Evolutionary conservation across 768 basidiomycete genomes (phyloP).

Genomic region (Boletus rubroflammeus): DNA sequence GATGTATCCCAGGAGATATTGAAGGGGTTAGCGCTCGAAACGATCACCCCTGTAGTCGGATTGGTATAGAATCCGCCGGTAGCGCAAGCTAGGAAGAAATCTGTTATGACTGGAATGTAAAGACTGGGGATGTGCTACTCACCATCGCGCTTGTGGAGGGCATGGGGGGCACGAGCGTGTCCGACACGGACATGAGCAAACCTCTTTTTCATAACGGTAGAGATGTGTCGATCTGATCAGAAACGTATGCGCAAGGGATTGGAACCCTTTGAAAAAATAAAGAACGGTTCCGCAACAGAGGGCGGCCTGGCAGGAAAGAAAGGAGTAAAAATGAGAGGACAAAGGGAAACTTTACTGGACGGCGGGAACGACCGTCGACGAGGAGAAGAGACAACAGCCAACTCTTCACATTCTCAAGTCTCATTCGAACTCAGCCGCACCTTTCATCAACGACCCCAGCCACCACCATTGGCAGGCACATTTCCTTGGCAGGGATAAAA

Average conservation of each 20-base stretch:
- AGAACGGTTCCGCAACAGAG: slow-evolving; percentile 28
- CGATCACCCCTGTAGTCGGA: slow-evolving; percentile 44
- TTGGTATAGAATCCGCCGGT: slow-evolving; percentile 60
- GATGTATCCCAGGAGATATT: slow-evolving; percentile 62
- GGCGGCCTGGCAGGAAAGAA: slow-evolving; percentile 21
- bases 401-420: not conserved
- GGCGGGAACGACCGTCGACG: slow-evolving; percentile 9
- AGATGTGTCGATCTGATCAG: slow-evolving; percentile 6
- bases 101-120: not conserved
- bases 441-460: slow-evolving; percentile 4
- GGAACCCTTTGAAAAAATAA: slow-evolving; percentile 15
- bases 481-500: slow-evolving; percentile 1
- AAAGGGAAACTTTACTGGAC: not conserved
- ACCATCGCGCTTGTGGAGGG: slow-evolving; percentile 26
- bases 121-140: not conserved
- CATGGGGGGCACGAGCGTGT: slow-evolving; percentile 13
- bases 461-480: slow-evolving; percentile 7
- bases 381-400: slow-evolving; percentile 4
- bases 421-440: slow-evolving; percentile 27
- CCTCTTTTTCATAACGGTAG: slow-evolving; percentile 28
- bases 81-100: slow-evolving; percentile 40
- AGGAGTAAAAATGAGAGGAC: slow-evolving; percentile 16
- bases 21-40: slow-evolving; percentile 49
- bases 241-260: not conserved
- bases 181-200: slow-evolving; percentile 25